Conservation (phyloP, 345 rosid genomes). For the Cardamine chenopodiifolia region DNA sequence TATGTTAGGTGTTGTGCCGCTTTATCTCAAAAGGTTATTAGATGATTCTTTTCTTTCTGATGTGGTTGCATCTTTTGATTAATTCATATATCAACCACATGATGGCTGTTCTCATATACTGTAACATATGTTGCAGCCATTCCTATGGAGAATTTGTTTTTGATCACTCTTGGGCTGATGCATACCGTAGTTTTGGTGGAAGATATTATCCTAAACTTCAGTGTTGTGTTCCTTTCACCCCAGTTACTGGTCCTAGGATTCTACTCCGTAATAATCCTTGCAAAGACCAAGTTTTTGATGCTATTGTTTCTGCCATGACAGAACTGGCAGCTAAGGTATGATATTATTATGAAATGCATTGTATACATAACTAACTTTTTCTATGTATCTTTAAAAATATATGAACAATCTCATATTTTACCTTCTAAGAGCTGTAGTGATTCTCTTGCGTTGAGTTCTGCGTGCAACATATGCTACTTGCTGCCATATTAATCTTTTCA, state of each 20-base stretch:
- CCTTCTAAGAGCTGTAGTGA: background rate
- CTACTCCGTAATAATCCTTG: slow-evolving; percentile 57
- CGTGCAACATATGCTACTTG: slow-evolving; percentile 8
- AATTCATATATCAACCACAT: background rate
- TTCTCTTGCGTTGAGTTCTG: background rate
- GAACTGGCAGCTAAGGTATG: slow-evolving; percentile 69
- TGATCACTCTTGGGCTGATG: slow-evolving; percentile 96
- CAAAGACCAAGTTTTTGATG: slow-evolving; percentile 75
- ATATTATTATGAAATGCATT: background rate
- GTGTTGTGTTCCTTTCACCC: slow-evolving; percentile 96
- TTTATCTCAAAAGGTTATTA: slow-evolving; percentile 87
- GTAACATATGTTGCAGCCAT: slow-evolving; percentile 62
- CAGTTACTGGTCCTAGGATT: slow-evolving; percentile 93
- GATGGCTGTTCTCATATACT: slow-evolving; percentile 25
- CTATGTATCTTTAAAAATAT: background rate
- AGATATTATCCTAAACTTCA: slow-evolving; percentile 96
- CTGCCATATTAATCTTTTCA: slow-evolving; percentile 14
- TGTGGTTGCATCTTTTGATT: slow-evolving; percentile 8
- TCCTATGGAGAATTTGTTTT: slow-evolving; percentile 97
- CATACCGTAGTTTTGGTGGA: slow-evolving; percentile 79
- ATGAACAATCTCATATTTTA: background rate
- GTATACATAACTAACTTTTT: too few relatives aligned
- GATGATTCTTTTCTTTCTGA: background rate
- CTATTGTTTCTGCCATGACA: slow-evolving; percentile 67
- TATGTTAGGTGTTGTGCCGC: slow-evolving; percentile 86